Evolutionary conservation across 306 rosid genomes (phyloP).

Genomic region (Oxytropis ochrocephala): DNA sequence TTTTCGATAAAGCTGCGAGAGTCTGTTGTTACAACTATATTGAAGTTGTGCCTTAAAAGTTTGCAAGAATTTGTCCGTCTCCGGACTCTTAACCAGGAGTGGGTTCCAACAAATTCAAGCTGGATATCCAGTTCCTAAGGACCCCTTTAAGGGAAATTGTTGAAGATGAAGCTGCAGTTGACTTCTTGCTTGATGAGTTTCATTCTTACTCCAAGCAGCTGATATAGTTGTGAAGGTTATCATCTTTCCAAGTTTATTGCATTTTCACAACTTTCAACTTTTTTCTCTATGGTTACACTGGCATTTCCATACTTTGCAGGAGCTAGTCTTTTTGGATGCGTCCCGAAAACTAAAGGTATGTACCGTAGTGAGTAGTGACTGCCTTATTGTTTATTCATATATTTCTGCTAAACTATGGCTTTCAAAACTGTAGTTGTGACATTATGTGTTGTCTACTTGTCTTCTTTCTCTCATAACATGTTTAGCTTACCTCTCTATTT

Average conservation of each 20-base stretch:
- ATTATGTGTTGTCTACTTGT: background rate
- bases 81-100: slow-evolving; percentile 82
- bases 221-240: too few species aligned
- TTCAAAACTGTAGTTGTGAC: too few species aligned
- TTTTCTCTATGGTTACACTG: too few species aligned
- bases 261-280: too few species aligned
- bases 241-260: too few species aligned
- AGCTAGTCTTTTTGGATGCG: too few species aligned
- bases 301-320: too few species aligned
- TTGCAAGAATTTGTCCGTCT: slow-evolving; percentile 81
- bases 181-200: slow-evolving; percentile 95
- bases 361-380: too few species aligned
- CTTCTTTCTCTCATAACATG: background rate
- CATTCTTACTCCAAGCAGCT: too few species aligned
- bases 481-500: background rate
- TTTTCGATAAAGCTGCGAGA: slow-evolving; percentile 49
- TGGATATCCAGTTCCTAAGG: slow-evolving; percentile 82
- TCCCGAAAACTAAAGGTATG: too few species aligned
- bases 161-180: slow-evolving; percentile 85
- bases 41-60: slow-evolving; percentile 85
- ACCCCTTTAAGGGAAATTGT: slow-evolving; percentile 67
- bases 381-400: too few species aligned
- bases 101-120: slow-evolving; percentile 97
- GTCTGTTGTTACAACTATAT: slow-evolving; percentile 71
- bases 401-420: too few species aligned